A percentile compares a stretch with the other conserved stretches of the same genome.
Conservation (phyloP, 108 stramenopile species). For the Nannochloropsis oceanica region DNA sequence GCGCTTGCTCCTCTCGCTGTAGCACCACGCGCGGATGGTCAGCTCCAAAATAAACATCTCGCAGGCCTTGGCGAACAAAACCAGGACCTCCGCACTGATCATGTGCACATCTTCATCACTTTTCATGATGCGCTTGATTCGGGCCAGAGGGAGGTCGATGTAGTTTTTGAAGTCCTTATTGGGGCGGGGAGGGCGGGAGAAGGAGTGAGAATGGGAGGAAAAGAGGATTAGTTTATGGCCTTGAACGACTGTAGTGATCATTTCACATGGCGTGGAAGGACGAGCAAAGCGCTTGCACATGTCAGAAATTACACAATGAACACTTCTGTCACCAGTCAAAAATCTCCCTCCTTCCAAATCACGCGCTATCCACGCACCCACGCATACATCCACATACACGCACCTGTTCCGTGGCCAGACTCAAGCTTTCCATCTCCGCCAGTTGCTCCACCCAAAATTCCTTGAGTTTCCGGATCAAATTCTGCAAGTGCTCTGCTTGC, state of each 20-base stretch:
- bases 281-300: no score
- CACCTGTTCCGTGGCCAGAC: background rate
- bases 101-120: constrained; percentile 60
- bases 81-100: constrained; percentile 85
- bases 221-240: no score
- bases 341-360: no score
- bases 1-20: constrained; percentile 44
- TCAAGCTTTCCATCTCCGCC: background rate
- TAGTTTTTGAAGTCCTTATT: constrained; percentile 41
- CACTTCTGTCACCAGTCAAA: no score
- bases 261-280: no score
- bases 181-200: no score
- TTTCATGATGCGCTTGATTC: constrained; percentile 99
- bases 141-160: constrained; percentile 53
- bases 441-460: background rate
- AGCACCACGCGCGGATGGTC: constrained; percentile 66
- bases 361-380: no score
- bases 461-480: background rate
- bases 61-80: constrained; percentile 94
- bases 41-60: constrained; percentile 96
- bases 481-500: background rate
- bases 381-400: no score
- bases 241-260: no score
- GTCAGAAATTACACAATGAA: no score
- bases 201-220: no score